A percentile compares a stretch with the other conserved stretches of the same genome.
Conservation (phyloP, 2,329 filamentous ascomycete genomes). For the Calcarisporium arbuscula region DNA sequence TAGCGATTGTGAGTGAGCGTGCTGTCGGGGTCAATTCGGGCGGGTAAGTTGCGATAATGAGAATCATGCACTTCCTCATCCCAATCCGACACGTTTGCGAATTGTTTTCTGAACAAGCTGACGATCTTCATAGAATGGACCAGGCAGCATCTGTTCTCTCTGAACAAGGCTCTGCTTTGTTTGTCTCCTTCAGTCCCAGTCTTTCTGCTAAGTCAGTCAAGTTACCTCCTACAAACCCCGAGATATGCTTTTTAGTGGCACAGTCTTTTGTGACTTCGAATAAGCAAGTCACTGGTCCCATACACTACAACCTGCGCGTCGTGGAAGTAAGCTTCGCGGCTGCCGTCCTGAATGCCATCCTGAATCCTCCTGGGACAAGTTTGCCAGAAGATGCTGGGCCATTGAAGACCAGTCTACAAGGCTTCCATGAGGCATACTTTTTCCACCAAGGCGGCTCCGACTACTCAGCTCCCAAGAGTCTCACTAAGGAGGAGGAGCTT, state of each 20-base stretch:
- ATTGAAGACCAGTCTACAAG: constrained; percentile 73
- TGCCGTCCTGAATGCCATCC: constrained; percentile 52
- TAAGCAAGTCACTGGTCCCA: constrained; percentile 88
- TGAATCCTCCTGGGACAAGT: constrained; percentile 49
- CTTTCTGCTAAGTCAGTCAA: constrained; percentile 71
- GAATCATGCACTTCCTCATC: too few species aligned
- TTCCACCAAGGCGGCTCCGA: constrained; percentile 33
- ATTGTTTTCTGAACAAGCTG: too few species aligned
- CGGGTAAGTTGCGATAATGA: too few species aligned
- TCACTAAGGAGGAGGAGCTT: constrained; percentile 59
- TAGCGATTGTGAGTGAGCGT: constrained; percentile 91
- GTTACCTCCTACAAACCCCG: constrained; percentile 74
- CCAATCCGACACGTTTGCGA: too few species aligned
- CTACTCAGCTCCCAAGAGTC: constrained; percentile 34
- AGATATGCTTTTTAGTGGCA: constrained; percentile 86
- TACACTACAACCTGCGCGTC: constrained; percentile 94
- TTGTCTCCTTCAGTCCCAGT: constrained; percentile 80
- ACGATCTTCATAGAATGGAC: constrained; percentile 66
- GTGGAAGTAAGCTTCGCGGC: constrained; percentile 93
- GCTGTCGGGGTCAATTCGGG: constrained; percentile 95
- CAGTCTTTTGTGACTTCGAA: constrained; percentile 92
- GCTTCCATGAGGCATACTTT: constrained; percentile 82
- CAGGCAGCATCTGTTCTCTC: constrained; percentile 95
- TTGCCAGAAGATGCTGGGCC: constrained; percentile 76
- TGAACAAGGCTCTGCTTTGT: constrained; percentile 75